Base-by-base conservation (phyloP, 768 basidiomycete species). In the Vishniacozyma victoriae region DNA sequence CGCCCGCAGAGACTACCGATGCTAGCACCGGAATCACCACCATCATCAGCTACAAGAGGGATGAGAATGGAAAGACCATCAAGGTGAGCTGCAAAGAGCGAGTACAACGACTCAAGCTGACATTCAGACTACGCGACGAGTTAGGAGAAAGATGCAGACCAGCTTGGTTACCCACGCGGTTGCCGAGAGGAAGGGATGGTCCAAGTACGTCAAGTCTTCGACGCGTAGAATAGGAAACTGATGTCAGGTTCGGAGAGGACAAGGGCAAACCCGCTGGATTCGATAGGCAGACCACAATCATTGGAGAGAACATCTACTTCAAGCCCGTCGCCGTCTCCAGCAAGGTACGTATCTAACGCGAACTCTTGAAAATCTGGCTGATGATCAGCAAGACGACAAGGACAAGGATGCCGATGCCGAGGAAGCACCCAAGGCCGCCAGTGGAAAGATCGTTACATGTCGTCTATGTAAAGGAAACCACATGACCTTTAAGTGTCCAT, bases 401-500 rank as follows among this genome's bases (percentile, higher is more conserved):
- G 45, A 35, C 38, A 11, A 14, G 24, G 14, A 29, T 7, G 1
- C 18, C 9, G 3, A 6, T 23, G 13, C 26, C n/a, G n/a, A 27
- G 19, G 78, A 77, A 46, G 75, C 80, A 6, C 54, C 56, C 16
- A 77, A 79, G 11, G 85, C 85, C 61, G 50, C 61, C 20, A 60
- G 72, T 72, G 81, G 80, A 52, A 89, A 89, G 67, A 90, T 90
- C 68, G 87, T 99, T 55, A 74, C 78, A 36, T 99, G 95, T 78
- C 80, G 95, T 56, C 75, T 95, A 46, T 97, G 95, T 76, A 88
- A 93, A 69, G 95, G 93, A 44, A 86, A 86, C 56, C 95, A 97
- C 76, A 97, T 92, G 74, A 99, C 95, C 13, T 86, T 91, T 55
- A 91, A 92, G 73, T 97, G 95, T 79, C 95, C 95, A 5, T 92